Evolutionary conservation across 768 basidiomycete species (phyloP), one percentile per base, ranked within the genome.

Genomic region (Lentinula aciculospora): DNA sequence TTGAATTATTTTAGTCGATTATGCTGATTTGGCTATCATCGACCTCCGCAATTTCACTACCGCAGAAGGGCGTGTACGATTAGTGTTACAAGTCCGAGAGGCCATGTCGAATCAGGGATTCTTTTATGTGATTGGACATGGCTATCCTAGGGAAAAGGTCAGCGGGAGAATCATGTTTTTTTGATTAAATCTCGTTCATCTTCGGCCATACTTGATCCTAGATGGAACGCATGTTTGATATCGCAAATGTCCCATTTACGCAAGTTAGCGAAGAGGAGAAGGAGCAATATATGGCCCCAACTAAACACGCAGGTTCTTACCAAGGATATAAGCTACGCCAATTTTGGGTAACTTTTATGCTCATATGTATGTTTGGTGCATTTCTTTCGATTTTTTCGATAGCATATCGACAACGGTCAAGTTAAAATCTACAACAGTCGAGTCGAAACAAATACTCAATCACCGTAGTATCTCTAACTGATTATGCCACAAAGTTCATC

Each of bases 311-410:
- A 0, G 78, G 78, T 5, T 74, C 77, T 3, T 81, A 74, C 61
- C 75, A 79, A 60, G 81, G 81, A 1, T 84, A 83, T 62, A 84
- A 84, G 63, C 69, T 68, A 9, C 71, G 77, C 3, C 71, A 75
- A 40, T 79, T 78, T 58, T 82, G 76, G 77, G 80, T 81, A 55
- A 23, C 64, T 17, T 19, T n/a, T n/a, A n/a, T n/a, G n/a, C n/a
- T n/a, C n/a, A n/a, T n/a, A n/a, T n/a, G n/a, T n/a, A n/a, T n/a
- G n/a, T n/a, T n/a, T n/a, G n/a, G n/a, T n/a, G n/a, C n/a, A n/a
- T n/a, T n/a, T n/a, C n/a, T n/a, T n/a, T n/a, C n/a, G n/a, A n/a
- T n/a, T n/a, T 15, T 39, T 28, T 2, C 49, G 8, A 6, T 42
- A 79, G 76, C 69, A 74, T 53, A 72, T 79, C 53, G 70, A 71